Percentiles rank a stretch among this genome's conserved stretches.
phyloP scores from a whole-genome alignment of 2,329 filamentous ascomycete genomes.

The Microsporum audouinii region DNA sequence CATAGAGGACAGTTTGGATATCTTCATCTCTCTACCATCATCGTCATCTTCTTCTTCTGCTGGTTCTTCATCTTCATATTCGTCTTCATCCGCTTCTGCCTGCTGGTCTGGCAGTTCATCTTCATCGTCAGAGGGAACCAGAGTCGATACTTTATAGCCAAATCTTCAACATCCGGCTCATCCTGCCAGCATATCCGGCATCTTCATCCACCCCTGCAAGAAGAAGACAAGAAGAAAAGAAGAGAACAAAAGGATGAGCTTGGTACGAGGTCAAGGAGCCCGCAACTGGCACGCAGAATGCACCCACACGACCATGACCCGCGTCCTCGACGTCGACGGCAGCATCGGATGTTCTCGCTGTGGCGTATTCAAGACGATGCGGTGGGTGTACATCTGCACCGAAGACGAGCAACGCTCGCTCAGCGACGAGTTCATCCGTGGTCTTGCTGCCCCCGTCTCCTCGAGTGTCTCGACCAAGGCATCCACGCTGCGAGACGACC shows the following conservation, averaged over 20 bases:
- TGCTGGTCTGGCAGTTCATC: no score
- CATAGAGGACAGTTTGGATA: no score
- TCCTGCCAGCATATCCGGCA: no score
- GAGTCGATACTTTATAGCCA: no score
- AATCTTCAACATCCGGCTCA: no score
- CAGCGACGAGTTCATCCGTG: slow-evolving; percentile 16
- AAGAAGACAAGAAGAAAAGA: neutral
- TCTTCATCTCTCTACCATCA: no score
- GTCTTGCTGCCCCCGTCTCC: slow-evolving; percentile 55
- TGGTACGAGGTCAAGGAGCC: neutral
- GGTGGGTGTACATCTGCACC: slow-evolving; percentile 64
- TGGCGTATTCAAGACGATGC: slow-evolving; percentile 43
- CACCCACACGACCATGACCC: slow-evolving; percentile 57
- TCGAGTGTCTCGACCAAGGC: slow-evolving; percentile 55
- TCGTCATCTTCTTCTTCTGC: no score
- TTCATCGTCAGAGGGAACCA: no score
- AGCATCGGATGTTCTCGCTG: slow-evolving; percentile 49
- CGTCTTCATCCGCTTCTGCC: no score
- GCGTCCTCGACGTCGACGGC: slow-evolving; percentile 43
- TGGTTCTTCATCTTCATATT: no score
- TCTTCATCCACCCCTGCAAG: neutral
- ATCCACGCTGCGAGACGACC: slow-evolving; percentile 15
- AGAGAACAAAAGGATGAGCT: neutral
- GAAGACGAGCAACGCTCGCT: slow-evolving; percentile 47
- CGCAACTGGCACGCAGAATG: slow-evolving; percentile 34